phyloP scores from a whole-genome alignment of 148 eudicot species.

The Nyssa sinensis region DNA sequence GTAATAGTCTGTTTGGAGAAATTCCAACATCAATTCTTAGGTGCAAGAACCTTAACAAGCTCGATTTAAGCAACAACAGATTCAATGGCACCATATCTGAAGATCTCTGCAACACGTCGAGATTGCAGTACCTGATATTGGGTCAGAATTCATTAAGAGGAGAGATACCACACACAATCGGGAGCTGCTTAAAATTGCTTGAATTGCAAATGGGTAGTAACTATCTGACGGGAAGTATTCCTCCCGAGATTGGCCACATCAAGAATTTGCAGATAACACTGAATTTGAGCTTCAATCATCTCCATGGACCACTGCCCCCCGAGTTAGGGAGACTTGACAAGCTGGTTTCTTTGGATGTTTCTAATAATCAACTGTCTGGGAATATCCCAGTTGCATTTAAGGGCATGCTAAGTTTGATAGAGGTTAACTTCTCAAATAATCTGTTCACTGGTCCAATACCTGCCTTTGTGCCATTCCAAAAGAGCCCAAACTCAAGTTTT shows the following conservation, averaged over 20 bases:
- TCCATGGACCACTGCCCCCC: conserved; percentile 68
- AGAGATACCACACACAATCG: conserved; percentile 82
- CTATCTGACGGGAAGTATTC: conserved; percentile 72
- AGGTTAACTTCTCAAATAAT: conserved; percentile 82
- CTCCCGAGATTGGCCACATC: conserved; percentile 80
- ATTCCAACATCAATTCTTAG: conserved; percentile 66
- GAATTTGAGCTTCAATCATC: conserved; percentile 89
- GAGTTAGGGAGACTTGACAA: conserved; percentile 94
- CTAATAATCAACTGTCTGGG: conserved; percentile 80
- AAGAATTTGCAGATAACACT: conserved; percentile 83
- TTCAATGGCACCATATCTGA: conserved; percentile 77
- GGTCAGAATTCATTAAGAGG: conserved; percentile 73
- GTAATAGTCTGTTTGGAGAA: conserved; percentile 67
- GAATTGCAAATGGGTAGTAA: conserved; percentile 77
- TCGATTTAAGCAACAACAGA: conserved; percentile 78
- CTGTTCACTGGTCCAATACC: conserved; percentile 82
- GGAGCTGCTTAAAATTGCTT: conserved; percentile 77
- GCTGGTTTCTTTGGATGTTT: conserved; percentile 85
- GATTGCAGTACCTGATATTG: conserved; percentile 76
- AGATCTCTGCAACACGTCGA: conserved; percentile 65
- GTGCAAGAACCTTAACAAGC: conserved; percentile 76
- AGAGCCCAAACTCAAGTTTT: conserved; percentile 76
- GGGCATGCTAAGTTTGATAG: conserved; percentile 94
- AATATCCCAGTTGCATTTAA: conserved; percentile 60
- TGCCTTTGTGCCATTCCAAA: conserved; percentile 73